Conservation (phyloP, 1,139 yeast genomes). For the Kazachstania sp. region DNA sequence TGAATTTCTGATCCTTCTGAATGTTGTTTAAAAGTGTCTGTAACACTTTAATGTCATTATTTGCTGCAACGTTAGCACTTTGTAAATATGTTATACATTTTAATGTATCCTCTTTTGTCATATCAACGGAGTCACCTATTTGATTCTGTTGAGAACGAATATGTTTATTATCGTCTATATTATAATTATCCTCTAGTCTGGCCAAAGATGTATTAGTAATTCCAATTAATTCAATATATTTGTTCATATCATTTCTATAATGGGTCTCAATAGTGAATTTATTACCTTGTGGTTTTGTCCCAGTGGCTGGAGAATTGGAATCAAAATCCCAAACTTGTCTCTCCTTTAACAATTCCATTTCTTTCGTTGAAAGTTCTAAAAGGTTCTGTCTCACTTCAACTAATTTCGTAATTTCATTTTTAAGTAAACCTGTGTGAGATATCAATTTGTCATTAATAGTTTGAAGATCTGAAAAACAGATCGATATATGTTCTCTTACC, state of each 20-base stretch:
- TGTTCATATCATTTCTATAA: constrained; percentile 17
- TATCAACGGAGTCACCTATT: constrained; percentile 2
- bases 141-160: not conserved
- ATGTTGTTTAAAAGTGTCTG: constrained; percentile 17
- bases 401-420: constrained; percentile 14
- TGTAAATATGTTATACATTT: constrained; percentile 12
- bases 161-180: not conserved
- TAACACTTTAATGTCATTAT: constrained; percentile 16
- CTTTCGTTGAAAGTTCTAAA: constrained; percentile 8
- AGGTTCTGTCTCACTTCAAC: constrained; percentile 12
- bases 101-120: constrained; percentile 1
- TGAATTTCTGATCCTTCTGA: constrained; percentile 19
- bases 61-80: constrained; percentile 10
- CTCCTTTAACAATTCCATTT: constrained; percentile 9
- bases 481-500: constrained; percentile 22
- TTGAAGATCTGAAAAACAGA: constrained; percentile 24
- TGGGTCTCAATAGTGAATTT: constrained; percentile 11
- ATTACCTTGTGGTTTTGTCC: too few relatives aligned
- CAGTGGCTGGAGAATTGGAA: not conserved
- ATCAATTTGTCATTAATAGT: constrained; percentile 21
- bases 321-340: constrained; percentile 12
- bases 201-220: constrained; percentile 18
- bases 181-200: not conserved
- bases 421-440: constrained; percentile 23
- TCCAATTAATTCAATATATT: constrained; percentile 23